These are phyloP conservation scores for Westerdykella sp. DNA, from an alignment of 2,329 filamentous ascomycete genomes.

Conservation along the genomic window DNA sequence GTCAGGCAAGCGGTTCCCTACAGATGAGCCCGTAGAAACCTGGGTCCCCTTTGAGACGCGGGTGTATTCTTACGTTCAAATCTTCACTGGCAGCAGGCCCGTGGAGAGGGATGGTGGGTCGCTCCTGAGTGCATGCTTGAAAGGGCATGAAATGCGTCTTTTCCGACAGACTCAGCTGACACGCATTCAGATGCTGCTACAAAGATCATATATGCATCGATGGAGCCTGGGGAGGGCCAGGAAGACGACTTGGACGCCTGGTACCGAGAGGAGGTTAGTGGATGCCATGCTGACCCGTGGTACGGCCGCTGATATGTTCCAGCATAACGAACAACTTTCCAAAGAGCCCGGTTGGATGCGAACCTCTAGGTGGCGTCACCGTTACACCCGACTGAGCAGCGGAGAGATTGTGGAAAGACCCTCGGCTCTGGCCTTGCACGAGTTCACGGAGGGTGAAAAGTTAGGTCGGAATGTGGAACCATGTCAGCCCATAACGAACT, in stretches of 20 bases:
- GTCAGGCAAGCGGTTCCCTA: slow-evolving; percentile 15
- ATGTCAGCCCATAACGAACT: slow-evolving; percentile 25
- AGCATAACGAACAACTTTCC: slow-evolving; percentile 29
- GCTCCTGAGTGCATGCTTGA: not conserved
- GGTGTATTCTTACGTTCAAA: slow-evolving; percentile 15
- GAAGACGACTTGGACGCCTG: slow-evolving; percentile 24
- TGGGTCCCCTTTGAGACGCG: slow-evolving; percentile 17
- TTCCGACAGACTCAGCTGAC: not conserved
- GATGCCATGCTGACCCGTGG: not conserved
- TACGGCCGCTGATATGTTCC: not conserved
- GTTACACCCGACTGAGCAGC: slow-evolving; percentile 13
- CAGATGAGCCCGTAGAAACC: slow-evolving; percentile 11
- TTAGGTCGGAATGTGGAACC: slow-evolving; percentile 22
- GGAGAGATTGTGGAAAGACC: slow-evolving; percentile 9
- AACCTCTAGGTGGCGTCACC: slow-evolving; percentile 4
- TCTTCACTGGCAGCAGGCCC: slow-evolving; percentile 10
- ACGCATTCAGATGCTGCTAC: slow-evolving; percentile 11
- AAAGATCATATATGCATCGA: slow-evolving; percentile 22
- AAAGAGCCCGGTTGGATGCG: slow-evolving; percentile 24
- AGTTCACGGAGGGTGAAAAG: slow-evolving; percentile 23
- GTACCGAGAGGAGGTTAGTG: slow-evolving; percentile 22
- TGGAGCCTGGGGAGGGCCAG: slow-evolving; percentile 19
- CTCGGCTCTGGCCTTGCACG: slow-evolving; percentile 24
- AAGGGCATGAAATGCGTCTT: not conserved
- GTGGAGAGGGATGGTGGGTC: slow-evolving; percentile 16